Percentiles rank a stretch among this genome's conserved stretches.
phyloP scores from a whole-genome alignment of 129 eudicot species.

The Rutidosis leptorrhynchoides region DNA sequence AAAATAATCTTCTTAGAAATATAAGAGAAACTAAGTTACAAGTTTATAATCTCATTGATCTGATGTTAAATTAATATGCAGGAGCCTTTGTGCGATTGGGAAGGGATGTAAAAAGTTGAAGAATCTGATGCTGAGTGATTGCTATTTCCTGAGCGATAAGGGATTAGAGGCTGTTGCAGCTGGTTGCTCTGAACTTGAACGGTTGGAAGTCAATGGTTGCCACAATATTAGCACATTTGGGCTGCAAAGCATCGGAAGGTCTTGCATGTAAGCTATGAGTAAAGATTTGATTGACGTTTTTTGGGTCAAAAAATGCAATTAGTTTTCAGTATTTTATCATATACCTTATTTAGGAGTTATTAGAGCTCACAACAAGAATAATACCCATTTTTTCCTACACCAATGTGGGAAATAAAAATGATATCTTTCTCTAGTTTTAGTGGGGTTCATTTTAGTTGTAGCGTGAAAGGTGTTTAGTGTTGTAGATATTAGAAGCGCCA shows the following conservation, averaged over 20 bases:
- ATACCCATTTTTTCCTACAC: not conserved
- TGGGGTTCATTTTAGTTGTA: not conserved
- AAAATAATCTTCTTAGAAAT: not conserved
- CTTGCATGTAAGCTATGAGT: conserved; percentile 51
- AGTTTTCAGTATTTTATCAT: not conserved
- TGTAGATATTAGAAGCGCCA: not conserved
- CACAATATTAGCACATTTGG: conserved; percentile 79
- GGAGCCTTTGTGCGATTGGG: conserved; percentile 82
- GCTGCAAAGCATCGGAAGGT: conserved; percentile 66
- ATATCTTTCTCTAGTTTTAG: not conserved
- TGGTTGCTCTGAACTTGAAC: conserved; percentile 83
- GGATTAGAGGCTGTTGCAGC: conserved; percentile 76
- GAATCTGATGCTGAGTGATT: conserved; percentile 67
- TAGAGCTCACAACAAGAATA: not conserved
- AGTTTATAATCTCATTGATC: conserved; percentile 6
- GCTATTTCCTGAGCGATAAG: conserved; percentile 66
- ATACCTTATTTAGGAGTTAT: not conserved
- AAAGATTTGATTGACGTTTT: not conserved
- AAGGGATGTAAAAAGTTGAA: conserved; percentile 74
- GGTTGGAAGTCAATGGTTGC: conserved; percentile 84
- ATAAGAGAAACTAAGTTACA: not conserved
- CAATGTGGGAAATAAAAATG: not conserved
- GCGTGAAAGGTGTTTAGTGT: not conserved
- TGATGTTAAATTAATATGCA: conserved; percentile 21
- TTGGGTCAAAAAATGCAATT: not conserved